These are phyloP conservation scores for Clarireedia homoeocarpa DNA, from an alignment of 2,329 filamentous ascomycete species.

Conservation along the genomic window DNA sequence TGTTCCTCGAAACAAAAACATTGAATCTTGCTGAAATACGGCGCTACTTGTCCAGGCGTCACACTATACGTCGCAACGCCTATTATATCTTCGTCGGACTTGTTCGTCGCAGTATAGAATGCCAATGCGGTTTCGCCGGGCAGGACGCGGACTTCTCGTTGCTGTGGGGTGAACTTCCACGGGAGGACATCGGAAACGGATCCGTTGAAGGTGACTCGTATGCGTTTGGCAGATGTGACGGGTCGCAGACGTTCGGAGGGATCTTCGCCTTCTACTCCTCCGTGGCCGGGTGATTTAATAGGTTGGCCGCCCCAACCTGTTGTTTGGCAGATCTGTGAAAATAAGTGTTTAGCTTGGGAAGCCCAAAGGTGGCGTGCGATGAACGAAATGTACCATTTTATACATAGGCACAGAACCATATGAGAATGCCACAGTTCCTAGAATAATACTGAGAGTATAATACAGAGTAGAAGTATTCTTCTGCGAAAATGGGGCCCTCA, in stretches of 20 bases:
- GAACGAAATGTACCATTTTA: slow-evolving; percentile 57
- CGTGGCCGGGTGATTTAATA: slow-evolving; percentile 68
- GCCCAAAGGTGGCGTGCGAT: background rate
- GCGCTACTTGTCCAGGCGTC: slow-evolving; percentile 88
- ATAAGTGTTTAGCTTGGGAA: slow-evolving; percentile 8
- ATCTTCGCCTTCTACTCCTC: slow-evolving; percentile 48
- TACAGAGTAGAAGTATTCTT: slow-evolving; percentile 65
- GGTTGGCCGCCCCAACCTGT: slow-evolving; percentile 92
- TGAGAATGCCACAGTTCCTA: slow-evolving; percentile 71
- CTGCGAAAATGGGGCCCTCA: slow-evolving; percentile 54
- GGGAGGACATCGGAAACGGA: slow-evolving; percentile 91
- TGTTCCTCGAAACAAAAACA: slow-evolving; percentile 99
- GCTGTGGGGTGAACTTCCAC: slow-evolving; percentile 96
- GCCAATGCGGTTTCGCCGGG: slow-evolving; percentile 95
- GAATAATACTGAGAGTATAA: slow-evolving; percentile 69
- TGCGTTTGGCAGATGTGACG: slow-evolving; percentile 70
- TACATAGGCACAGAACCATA: slow-evolving; percentile 83
- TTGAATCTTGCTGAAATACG: slow-evolving; percentile 99
- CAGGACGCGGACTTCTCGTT: slow-evolving; percentile 89
- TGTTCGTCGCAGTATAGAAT: slow-evolving; percentile 96
- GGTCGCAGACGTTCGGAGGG: slow-evolving; percentile 71
- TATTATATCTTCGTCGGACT: slow-evolving; percentile 85
- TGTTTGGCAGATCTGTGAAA: slow-evolving; percentile 64
- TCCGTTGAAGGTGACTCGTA: slow-evolving; percentile 93
- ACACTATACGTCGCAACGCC: slow-evolving; percentile 97